A percentile compares a stretch with the other conserved stretches of the same genome.
phyloP scores from a whole-genome alignment of 768 basidiomycete species.

The Boletus sp. region DNA sequence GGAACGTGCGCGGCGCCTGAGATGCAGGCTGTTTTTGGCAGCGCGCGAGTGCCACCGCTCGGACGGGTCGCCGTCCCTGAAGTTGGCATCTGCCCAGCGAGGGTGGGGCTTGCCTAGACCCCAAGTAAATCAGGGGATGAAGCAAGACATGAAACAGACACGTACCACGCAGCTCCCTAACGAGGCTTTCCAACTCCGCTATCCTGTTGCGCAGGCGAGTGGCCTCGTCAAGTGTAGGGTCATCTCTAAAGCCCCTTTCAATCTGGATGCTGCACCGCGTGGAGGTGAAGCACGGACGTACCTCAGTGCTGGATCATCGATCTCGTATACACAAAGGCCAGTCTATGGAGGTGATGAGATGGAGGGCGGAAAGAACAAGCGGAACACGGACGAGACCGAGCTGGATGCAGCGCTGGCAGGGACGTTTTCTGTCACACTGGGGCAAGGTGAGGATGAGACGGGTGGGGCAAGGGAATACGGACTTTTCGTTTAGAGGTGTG shows the following conservation, averaged over 20 bases:
- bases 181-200: constrained; percentile 89
- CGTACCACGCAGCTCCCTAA: constrained; percentile 80
- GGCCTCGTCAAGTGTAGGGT: constrained; percentile 83
- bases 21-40: constrained; percentile 55
- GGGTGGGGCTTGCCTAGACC: constrained; percentile 77
- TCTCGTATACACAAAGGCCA: constrained; percentile 92
- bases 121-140: constrained; percentile 8
- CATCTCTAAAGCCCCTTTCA: constrained; percentile 51
- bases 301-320: constrained; percentile 84
- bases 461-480: constrained; percentile 16
- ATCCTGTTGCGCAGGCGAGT: constrained; percentile 84
- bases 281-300: constrained; percentile 24
- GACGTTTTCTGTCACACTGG: constrained; percentile 85
- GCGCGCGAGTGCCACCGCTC: constrained; percentile 88
- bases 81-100: constrained; percentile 77
- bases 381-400: constrained; percentile 65
- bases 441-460: constrained; percentile 6
- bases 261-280: background rate
- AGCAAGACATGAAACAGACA: constrained; percentile 10
- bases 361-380: background rate
- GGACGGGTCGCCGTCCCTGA: constrained; percentile 74
- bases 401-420: constrained; percentile 88
- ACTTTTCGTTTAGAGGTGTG: constrained; percentile 95
- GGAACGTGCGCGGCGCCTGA: constrained; percentile 40
- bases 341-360: constrained; percentile 47